phyloP scores from a whole-genome alignment of 2,329 filamentous ascomycete species.

The Verticillium zaregamsianum region DNA sequence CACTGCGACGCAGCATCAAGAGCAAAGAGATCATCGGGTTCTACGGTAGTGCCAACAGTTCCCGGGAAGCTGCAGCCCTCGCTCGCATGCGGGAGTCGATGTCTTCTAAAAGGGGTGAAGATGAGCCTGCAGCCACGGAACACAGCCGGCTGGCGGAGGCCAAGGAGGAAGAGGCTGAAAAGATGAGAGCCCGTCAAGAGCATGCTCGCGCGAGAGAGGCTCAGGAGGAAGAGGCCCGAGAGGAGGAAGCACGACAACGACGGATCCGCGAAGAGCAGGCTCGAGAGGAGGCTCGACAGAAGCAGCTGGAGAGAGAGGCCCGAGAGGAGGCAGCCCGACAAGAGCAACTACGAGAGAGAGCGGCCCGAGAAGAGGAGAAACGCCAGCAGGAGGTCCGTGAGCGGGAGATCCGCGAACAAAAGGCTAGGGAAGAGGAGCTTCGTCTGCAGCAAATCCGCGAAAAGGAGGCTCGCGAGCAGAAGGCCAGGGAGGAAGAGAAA shows the following conservation, averaged over 20 bases:
- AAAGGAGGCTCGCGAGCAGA: neutral
- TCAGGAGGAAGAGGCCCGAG: neutral
- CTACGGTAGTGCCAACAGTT: neutral
- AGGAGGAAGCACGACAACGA: neutral
- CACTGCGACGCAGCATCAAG: conserved; percentile 37
- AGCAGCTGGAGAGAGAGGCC: neutral
- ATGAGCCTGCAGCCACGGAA: neutral
- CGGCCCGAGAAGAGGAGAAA: neutral
- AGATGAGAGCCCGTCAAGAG: neutral
- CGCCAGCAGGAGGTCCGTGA: neutral
- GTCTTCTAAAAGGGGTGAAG: neutral
- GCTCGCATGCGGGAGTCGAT: neutral
- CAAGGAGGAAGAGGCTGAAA: neutral
- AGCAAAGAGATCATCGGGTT: conserved; percentile 45
- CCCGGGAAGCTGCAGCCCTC: neutral
- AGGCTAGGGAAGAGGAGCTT: neutral
- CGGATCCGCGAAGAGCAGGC: neutral
- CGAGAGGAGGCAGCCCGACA: neutral
- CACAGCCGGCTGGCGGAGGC: neutral
- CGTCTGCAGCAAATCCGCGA: neutral
- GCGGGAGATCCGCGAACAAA: neutral
- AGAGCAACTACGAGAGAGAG: neutral
- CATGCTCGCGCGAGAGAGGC: neutral
- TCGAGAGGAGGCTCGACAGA: neutral
- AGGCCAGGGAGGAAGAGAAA: neutral